phyloP scores from a whole-genome alignment of 441 rosid species.

The Macaranga tanarius region DNA sequence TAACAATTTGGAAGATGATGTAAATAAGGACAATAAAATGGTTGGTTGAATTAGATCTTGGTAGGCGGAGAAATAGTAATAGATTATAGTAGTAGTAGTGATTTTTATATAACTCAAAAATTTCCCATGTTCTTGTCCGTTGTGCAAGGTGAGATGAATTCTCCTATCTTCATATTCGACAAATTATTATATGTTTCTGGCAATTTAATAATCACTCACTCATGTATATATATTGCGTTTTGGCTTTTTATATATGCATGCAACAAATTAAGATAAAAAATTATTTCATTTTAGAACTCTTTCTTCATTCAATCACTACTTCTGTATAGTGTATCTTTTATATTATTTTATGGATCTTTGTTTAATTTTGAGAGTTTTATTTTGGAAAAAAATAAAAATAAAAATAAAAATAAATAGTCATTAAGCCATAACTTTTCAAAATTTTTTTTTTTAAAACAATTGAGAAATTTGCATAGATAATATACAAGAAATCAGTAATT shows the following conservation, averaged over 20 bases:
- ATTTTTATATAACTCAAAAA: background rate
- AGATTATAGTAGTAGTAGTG: no score
- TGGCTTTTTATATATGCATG: background rate
- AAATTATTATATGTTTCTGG: background rate
- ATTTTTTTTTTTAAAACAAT: no score
- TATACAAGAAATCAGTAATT: no score
- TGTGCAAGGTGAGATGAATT: constrained; percentile 47
- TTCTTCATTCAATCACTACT: background rate
- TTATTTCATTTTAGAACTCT: background rate
- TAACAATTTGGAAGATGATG: constrained; percentile 1
- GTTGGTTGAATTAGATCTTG: constrained; percentile 36
- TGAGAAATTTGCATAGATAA: no score
- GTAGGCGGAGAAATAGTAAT: constrained; percentile 1
- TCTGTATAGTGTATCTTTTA: background rate
- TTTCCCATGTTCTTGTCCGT: constrained; percentile 33
- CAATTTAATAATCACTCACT: background rate
- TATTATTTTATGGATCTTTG: background rate
- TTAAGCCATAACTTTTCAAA: no score
- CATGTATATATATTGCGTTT: background rate
- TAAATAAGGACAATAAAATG: constrained; percentile 40
- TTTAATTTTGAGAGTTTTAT: no score
- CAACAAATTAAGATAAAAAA: background rate
- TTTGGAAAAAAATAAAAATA: no score
- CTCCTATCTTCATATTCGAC: background rate
- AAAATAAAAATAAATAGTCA: no score